Conservation (phyloP, 73 alveolate species). For the Durusdinium trenchii region DNA sequence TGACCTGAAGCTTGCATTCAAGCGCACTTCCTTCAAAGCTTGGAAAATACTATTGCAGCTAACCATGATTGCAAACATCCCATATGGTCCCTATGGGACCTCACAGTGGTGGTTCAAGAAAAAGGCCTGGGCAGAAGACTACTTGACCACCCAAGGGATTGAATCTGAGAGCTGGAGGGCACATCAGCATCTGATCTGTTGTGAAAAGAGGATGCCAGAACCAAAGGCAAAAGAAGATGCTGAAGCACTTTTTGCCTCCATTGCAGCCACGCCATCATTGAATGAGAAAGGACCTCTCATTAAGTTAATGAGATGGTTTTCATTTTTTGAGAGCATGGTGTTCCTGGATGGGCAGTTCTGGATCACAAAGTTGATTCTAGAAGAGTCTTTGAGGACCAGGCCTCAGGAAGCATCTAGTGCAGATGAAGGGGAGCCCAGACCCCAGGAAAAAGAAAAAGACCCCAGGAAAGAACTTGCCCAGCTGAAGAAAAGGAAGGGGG, state of each 20-base stretch:
- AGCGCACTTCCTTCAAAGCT: neutral
- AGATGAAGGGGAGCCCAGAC: neutral
- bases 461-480: neutral
- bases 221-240: neutral
- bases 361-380: neutral
- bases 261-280: neutral
- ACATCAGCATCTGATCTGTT: neutral
- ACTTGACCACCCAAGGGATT: neutral
- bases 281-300: neutral
- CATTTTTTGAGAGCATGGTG: neutral
- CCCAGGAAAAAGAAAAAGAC: neutral
- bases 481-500: conserved; percentile 2
- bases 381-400: no score
- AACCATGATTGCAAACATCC: neutral
- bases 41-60: neutral
- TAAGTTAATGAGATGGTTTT: conserved; percentile 17
- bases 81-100: conserved; percentile 34
- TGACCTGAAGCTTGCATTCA: conserved; percentile 17
- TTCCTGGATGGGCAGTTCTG: neutral
- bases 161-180: neutral
- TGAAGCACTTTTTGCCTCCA: neutral
- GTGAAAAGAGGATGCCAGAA: neutral
- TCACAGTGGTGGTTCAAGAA: neutral
- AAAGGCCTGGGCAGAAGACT: neutral
- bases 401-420: neutral